Conservation (phyloP, 2,329 filamentous ascomycete species). For the Aspergillus pseudoglaucus region DNA sequence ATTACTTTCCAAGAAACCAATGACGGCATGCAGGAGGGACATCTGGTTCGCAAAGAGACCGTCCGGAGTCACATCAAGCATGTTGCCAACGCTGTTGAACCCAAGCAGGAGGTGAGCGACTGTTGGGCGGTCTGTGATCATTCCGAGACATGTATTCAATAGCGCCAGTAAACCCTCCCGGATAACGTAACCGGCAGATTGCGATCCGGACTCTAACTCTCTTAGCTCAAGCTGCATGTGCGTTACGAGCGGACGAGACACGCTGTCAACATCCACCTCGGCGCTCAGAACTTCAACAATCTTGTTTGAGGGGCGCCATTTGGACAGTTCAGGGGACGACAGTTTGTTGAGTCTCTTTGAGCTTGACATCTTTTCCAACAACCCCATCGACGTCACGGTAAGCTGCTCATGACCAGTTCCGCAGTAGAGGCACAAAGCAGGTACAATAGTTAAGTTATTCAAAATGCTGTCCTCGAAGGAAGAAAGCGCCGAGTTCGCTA, state of each 20-base stretch:
- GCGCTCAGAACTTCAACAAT: slow-evolving; percentile 83
- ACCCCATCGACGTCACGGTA: slow-evolving; percentile 69
- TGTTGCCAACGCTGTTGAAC: slow-evolving; percentile 68
- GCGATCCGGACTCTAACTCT: slow-evolving; percentile 65
- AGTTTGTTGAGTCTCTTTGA: slow-evolving; percentile 73
- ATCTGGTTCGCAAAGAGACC: slow-evolving; percentile 64
- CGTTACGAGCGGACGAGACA: slow-evolving; percentile 64
- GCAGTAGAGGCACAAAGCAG: slow-evolving; percentile 79
- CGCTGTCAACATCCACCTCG: slow-evolving; percentile 71
- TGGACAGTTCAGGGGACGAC: slow-evolving; percentile 56
- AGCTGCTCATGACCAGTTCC: slow-evolving; percentile 75
- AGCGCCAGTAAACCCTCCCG: slow-evolving; percentile 84
- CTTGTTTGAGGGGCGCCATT: slow-evolving; percentile 66
- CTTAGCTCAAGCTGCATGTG: slow-evolving; percentile 60
- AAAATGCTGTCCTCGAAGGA: slow-evolving; percentile 89
- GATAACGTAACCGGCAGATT: slow-evolving; percentile 68
- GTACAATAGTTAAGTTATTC: slow-evolving; percentile 69
- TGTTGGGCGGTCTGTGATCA: slow-evolving; percentile 69
- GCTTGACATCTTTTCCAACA: slow-evolving; percentile 79
- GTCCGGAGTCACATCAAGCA: slow-evolving; percentile 60
- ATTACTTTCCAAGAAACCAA: slow-evolving; percentile 64
- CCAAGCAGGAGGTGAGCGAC: slow-evolving; percentile 88
- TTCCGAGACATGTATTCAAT: slow-evolving; percentile 69
- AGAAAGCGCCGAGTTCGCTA: slow-evolving; percentile 70
- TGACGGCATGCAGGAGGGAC: slow-evolving; percentile 77